These are phyloP conservation scores for Bromus sterilis DNA, from an alignment of 176 grass and related monocot species.

Conservation along the genomic window DNA sequence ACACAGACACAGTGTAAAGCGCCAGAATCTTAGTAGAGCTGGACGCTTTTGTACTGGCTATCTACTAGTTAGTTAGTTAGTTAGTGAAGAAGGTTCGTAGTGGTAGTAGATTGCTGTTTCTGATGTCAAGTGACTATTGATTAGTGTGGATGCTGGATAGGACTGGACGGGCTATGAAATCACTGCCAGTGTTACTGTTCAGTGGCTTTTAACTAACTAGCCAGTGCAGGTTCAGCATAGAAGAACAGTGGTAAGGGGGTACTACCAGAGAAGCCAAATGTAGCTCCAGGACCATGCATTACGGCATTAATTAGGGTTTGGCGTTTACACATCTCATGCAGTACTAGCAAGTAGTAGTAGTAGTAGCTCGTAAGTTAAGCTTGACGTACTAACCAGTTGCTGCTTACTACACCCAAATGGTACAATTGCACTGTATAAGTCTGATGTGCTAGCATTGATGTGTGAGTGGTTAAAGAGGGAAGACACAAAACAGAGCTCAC, in stretches of 20 bases:
- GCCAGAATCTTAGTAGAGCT: slow-evolving; percentile 28
- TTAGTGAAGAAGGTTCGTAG: slow-evolving; percentile 30
- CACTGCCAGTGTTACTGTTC: background rate
- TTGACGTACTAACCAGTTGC: slow-evolving; percentile 13
- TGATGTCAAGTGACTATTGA: background rate
- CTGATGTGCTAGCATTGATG: background rate
- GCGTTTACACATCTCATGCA: background rate
- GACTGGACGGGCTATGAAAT: background rate
- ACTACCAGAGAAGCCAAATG: background rate
- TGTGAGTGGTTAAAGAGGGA: background rate
- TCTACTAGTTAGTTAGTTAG: background rate
- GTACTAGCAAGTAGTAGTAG: background rate
- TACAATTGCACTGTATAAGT: slow-evolving; percentile 20
- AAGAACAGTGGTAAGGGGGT: background rate
- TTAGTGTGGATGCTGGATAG: background rate
- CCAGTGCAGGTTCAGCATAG: background rate
- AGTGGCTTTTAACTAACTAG: background rate
- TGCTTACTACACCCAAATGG: slow-evolving; percentile 12
- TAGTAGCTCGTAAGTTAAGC: slow-evolving; percentile 17
- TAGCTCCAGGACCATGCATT: background rate
- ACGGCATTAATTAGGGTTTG: background rate
- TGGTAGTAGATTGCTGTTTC: background rate
- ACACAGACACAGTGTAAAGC: background rate
- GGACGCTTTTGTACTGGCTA: slow-evolving; percentile 1
- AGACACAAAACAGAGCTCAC: background rate